Percentiles rank a stretch among this genome's conserved stretches.
phyloP scores from a whole-genome alignment of 352 stramenopile genomes.

The Phytophthora podocarpi region DNA sequence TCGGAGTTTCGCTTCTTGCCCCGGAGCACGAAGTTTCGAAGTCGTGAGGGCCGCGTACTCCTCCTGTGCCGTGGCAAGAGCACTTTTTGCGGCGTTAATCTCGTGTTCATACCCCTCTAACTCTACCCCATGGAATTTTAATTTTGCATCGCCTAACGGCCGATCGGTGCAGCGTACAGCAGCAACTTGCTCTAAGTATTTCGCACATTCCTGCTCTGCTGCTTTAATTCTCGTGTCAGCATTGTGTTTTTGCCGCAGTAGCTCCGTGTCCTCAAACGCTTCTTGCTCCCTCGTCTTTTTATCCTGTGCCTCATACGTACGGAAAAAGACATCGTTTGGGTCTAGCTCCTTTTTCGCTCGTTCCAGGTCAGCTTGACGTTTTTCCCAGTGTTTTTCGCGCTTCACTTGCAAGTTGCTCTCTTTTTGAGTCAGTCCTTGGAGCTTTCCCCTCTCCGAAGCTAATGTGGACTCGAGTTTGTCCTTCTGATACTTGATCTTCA shows the following conservation, averaged over 20 bases:
- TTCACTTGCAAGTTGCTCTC: slow-evolving; percentile 53
- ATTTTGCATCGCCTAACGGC: slow-evolving; percentile 53
- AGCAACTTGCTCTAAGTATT: slow-evolving; percentile 40
- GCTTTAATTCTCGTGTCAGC: slow-evolving; percentile 49
- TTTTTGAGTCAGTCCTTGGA: slow-evolving; percentile 54
- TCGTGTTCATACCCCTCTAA: slow-evolving; percentile 51
- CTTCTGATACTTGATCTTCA: slow-evolving; percentile 51
- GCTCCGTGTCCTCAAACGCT: slow-evolving; percentile 57
- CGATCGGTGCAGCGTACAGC: slow-evolving; percentile 45
- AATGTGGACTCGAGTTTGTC: slow-evolving; percentile 41
- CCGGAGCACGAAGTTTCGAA: slow-evolving; percentile 47
- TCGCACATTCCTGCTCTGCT: slow-evolving; percentile 45
- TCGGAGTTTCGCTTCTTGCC: slow-evolving; percentile 59
- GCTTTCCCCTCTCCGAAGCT: slow-evolving; percentile 58
- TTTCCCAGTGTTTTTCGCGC: slow-evolving; percentile 65
- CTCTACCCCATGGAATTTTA: slow-evolving; percentile 71
- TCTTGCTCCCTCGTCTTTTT: slow-evolving; percentile 62
- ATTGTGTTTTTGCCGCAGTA: slow-evolving; percentile 46
- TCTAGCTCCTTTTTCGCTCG: slow-evolving; percentile 76
- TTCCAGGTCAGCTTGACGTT: slow-evolving; percentile 65
- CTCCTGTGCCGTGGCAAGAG: slow-evolving; percentile 56
- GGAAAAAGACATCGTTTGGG: slow-evolving; percentile 81
- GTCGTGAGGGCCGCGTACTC: slow-evolving; percentile 70
- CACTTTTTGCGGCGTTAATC: slow-evolving; percentile 51
- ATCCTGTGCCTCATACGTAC: slow-evolving; percentile 64